Evolutionary conservation across 2,329 filamentous ascomycete species (phyloP), one percentile per base, ranked within the genome.

Genomic region (Reticulascus tulasneorum): DNA sequence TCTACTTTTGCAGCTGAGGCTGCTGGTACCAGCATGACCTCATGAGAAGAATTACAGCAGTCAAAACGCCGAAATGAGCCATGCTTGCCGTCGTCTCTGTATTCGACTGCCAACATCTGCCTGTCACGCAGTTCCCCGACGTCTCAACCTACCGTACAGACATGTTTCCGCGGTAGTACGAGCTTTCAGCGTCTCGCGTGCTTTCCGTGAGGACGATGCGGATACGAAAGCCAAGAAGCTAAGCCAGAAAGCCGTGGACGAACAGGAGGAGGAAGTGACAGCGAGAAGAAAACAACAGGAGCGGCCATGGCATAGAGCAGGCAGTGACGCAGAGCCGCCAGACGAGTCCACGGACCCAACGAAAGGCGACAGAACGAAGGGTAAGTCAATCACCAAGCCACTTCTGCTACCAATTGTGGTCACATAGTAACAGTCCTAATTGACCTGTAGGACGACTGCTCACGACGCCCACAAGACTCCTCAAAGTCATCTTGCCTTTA

Each of bases 401-500:
- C n/a, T n/a, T 12, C 19, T 18, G 17, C 2, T n/a, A 10, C 20
- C 15, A 12, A 9, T 9, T n/a, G 9, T 15, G 8, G 5, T 8
- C 9, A 9, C 16, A 11, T 29, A 13, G 27, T 42, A 8, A 42
- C 23, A n/a, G n/a, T n/a, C n/a, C n/a, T n/a, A n/a, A 2, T 21
- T n/a, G 4, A 10, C 2, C 9, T 7, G 6, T 7, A 71, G 84
- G 86, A 15, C 88, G 88, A 54, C 73, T 94, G 3, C 63, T 91
- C 19, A 90, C 86, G 0, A 94, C 87, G 0, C 86, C 86, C 0
- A 88, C 84, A 0, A 75, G 85, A 3, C 77, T 91, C 38, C 73
- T 94, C 32, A 93, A 93, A 58, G 71, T 94, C 11, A 82, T 93
- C 12, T 69, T 94, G 0, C 88, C 87, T 0, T 69, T 94, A 18